A percentile compares a stretch with the other conserved stretches of the same genome.
phyloP scores from a whole-genome alignment of 169 alveolate species.

The Babesia divergens region DNA sequence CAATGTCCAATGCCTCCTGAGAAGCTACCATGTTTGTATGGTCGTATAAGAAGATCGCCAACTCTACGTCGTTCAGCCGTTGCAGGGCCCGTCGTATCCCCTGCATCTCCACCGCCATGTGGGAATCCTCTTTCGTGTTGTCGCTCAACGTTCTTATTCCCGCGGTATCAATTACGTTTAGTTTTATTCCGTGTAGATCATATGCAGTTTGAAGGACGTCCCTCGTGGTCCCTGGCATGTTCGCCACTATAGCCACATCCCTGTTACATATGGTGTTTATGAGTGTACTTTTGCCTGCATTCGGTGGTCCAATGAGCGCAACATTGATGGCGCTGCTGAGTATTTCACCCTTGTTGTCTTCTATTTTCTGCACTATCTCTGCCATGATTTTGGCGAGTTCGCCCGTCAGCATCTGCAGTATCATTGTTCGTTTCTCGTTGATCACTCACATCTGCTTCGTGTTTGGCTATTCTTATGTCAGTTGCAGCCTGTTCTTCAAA shows the following conservation, averaged over 20 bases:
- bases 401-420: not conserved
- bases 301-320: slow-evolving; percentile 66
- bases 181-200: slow-evolving; percentile 33
- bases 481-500: slow-evolving; percentile 57
- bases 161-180: slow-evolving; percentile 70
- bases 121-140: not conserved
- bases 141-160: slow-evolving; percentile 34
- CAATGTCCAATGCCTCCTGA: slow-evolving; percentile 1
- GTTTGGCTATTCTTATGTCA: slow-evolving; percentile 1
- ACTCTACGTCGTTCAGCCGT: slow-evolving; percentile 9
- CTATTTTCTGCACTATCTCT: slow-evolving; percentile 13
- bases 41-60: slow-evolving; percentile 47
- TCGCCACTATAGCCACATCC: slow-evolving; percentile 68
- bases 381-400: slow-evolving; percentile 10
- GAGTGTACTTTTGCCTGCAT: slow-evolving; percentile 74
- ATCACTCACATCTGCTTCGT: not conserved
- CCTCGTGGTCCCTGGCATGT: slow-evolving; percentile 70
- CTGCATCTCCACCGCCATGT: slow-evolving; percentile 19
- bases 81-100: slow-evolving; percentile 46
- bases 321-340: slow-evolving; percentile 46
- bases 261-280: slow-evolving; percentile 64
- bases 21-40: slow-evolving; percentile 34
- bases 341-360: slow-evolving; percentile 45
- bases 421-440: not conserved
- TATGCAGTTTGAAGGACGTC: slow-evolving; percentile 62